Evolutionary conservation across 2,329 filamentous ascomycete species (phyloP), one percentile per base, ranked within the genome.

Genomic region (Emmonsiellopsis sp.): DNA sequence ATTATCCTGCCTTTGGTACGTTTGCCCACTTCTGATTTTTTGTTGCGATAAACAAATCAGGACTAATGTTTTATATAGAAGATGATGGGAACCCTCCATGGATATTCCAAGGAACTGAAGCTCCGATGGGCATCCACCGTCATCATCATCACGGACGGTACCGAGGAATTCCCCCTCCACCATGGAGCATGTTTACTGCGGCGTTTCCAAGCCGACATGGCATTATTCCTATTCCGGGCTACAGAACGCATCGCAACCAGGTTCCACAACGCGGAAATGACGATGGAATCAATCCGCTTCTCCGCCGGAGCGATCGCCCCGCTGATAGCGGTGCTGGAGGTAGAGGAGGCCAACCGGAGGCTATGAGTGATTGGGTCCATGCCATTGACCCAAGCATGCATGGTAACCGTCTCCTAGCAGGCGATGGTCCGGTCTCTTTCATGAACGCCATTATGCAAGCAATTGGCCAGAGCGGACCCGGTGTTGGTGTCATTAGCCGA

Each of bases 241-340:
- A 75, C 56, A 70, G 74, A 52, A 66, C 74, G 35, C 73, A 75
- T 55, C 67, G 74, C 45, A 68, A 63, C 37, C 67, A 72, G 49
- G 62, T 69, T 11, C 74, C 79, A 34, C 72, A 80, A 51, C 77
- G 80, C 54, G 77, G 77, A 31, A 78, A 80, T 35, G 89, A 95
- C 59, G 91, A 96, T 65, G 90, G 89, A 3, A 78, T 84, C 20
- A 96, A 97, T 64, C 92, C 92, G 43, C 77, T 97, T 10, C 81
- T 97, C 52, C 86, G 90, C 59, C 85, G 88, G 53, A 69, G 70
- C 45, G 71, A 67, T 51, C 67, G 65, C 47, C 60, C 61, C 30
- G 59, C 63, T 41, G 69, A 72, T 32, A 48, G 58, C 34, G 34
- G 62, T 40, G 63, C 63, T 34, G 73, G 72, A 55, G 65, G 63